phyloP scores from a whole-genome alignment of 2,329 filamentous ascomycete genomes.

The Ceratocystis albifundus region DNA sequence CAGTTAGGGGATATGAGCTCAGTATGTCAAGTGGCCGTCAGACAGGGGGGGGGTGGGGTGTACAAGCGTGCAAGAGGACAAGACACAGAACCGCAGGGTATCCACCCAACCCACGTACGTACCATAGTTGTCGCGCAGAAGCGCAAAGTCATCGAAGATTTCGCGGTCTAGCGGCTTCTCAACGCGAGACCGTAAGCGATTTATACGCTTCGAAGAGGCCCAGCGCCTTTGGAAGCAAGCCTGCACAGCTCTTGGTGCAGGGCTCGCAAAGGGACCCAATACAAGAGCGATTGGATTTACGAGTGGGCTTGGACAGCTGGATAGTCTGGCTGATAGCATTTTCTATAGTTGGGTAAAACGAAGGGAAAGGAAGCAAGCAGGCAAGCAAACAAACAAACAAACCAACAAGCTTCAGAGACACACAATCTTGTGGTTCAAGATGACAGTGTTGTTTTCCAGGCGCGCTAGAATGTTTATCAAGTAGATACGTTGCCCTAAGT shows the following conservation, averaged over 20 bases:
- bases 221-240: not conserved
- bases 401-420: no score
- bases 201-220: not conserved
- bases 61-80: no score
- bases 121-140: constrained; percentile 21
- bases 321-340: not conserved
- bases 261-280: not conserved
- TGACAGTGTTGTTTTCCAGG: not conserved
- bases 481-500: no score
- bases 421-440: not conserved
- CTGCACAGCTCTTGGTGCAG: not conserved
- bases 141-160: constrained; percentile 23
- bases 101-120: no score
- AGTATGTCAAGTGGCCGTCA: no score
- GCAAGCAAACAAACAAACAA: no score
- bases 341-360: no score
- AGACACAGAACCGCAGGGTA: not conserved
- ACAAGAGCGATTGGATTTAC: no score
- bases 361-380: not conserved
- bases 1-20: not conserved
- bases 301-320: not conserved
- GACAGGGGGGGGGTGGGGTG: no score
- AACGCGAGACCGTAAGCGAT: constrained; percentile 1
- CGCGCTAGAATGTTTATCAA: no score
- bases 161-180: constrained; percentile 20